Percentiles rank a stretch among this genome's conserved stretches.
Evolutionary conservation across 345 rosid genomes (phyloP).

Genomic region (Geranium rotundifolium): DNA sequence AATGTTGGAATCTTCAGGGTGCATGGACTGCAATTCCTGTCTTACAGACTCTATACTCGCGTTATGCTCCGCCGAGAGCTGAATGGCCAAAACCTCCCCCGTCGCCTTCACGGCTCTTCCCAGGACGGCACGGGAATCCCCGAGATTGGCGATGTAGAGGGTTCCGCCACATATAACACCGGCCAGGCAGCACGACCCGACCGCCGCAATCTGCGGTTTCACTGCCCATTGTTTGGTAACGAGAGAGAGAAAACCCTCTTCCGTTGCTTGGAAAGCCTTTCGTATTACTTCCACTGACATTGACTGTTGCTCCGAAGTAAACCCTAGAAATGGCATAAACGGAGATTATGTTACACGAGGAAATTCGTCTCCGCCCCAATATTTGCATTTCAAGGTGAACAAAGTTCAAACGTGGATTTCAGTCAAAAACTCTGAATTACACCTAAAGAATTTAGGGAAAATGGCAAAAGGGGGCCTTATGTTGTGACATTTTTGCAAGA

Average conservation of each 20-base stretch:
- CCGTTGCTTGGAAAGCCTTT: conserved; percentile 33
- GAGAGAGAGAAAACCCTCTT: conserved; percentile 28
- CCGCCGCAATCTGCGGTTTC: conserved; percentile 36
- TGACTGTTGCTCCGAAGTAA: conserved; percentile 22
- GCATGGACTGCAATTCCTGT: conserved; percentile 20
- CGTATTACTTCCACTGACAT: conserved; percentile 27
- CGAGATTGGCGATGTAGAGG: conserved; percentile 28
- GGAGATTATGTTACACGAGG: no score
- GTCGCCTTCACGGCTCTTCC: conserved; percentile 28
- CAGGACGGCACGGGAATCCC: conserved; percentile 35
- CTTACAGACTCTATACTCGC: conserved; percentile 30
- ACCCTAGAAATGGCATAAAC: conserved; percentile 12
- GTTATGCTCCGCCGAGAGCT: conserved; percentile 32
- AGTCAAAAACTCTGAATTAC: no score
- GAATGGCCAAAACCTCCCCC: conserved; percentile 27
- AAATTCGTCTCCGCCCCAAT: no score
- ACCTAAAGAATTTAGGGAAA: no score
- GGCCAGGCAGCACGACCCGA: conserved; percentile 34
- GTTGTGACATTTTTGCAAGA: no score
- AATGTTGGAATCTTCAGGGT: conserved; percentile 28
- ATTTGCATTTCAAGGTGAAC: no score
- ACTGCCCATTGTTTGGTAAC: conserved; percentile 29
- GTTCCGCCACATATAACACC: conserved; percentile 24
- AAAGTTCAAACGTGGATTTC: no score
- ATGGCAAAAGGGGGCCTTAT: no score